phyloP scores from a whole-genome alignment of 1,284 basidiomycete genomes.

The Cryptococcus floricola region DNA sequence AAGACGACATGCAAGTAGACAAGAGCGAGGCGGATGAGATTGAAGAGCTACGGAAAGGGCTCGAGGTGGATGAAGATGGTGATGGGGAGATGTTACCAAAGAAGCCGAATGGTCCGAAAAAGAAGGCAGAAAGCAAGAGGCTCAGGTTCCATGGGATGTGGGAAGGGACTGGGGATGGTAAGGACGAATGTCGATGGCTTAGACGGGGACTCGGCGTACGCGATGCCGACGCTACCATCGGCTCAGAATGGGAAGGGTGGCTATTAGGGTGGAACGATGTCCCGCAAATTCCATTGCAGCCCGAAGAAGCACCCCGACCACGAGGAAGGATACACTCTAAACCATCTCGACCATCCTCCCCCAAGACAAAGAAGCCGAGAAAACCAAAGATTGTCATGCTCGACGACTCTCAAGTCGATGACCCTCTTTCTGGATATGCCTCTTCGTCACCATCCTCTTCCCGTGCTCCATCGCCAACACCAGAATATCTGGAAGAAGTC shows the following conservation, averaged over 20 bases:
- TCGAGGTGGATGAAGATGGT: slow-evolving; percentile 36
- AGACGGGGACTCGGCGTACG: slow-evolving; percentile 55
- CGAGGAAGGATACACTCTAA: not conserved
- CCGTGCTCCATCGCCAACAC: slow-evolving; percentile 71
- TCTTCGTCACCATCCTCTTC: slow-evolving; percentile 63
- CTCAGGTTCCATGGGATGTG: slow-evolving; percentile 72
- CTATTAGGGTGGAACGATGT: slow-evolving; percentile 34
- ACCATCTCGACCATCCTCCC: not conserved
- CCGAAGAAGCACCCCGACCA: not conserved
- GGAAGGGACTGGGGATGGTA: slow-evolving; percentile 72
- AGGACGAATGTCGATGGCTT: slow-evolving; percentile 61
- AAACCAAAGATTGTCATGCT: slow-evolving; percentile 35
- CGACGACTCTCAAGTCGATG: slow-evolving; percentile 58
- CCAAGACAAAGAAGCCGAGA: slow-evolving; percentile 9
- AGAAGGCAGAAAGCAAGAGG: slow-evolving; percentile 55
- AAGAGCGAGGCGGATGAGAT: slow-evolving; percentile 28
- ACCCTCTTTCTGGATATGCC: slow-evolving; percentile 74
- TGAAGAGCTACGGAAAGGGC: slow-evolving; percentile 37
- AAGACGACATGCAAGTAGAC: slow-evolving; percentile 8
- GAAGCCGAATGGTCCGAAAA: slow-evolving; percentile 1
- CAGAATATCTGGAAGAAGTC: slow-evolving; percentile 73
- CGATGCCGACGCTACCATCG: slow-evolving; percentile 54
- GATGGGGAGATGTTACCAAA: not conserved
- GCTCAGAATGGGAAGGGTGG: slow-evolving; percentile 21
- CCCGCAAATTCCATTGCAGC: not conserved